phyloP scores from a whole-genome alignment of 768 basidiomycete species.

The Boletus tylopilopsis region DNA sequence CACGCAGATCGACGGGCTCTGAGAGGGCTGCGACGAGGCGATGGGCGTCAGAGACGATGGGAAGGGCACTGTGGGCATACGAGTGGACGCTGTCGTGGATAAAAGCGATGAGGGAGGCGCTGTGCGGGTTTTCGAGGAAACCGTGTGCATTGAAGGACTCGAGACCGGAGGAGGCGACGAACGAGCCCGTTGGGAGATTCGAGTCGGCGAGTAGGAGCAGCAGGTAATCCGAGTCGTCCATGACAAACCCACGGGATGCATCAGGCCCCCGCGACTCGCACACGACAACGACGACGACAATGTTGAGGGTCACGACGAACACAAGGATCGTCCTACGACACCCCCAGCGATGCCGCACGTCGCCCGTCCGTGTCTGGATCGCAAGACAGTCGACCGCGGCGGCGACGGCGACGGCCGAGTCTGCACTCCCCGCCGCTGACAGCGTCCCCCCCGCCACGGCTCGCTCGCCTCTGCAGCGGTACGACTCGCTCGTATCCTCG shows the following conservation, averaged over 20 bases:
- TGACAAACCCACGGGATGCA: neutral
- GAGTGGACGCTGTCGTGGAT: constrained; percentile 68
- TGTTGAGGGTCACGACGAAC: constrained; percentile 3
- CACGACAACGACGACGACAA: constrained; percentile 4
- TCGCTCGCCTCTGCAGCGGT: constrained; percentile 34
- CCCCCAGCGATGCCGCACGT: constrained; percentile 1
- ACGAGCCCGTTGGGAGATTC: constrained; percentile 95
- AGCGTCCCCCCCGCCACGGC: neutral
- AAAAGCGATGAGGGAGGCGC: constrained; percentile 46
- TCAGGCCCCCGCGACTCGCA: too few species aligned
- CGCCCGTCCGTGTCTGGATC: neutral
- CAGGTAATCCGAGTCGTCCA: constrained; percentile 54
- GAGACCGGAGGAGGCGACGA: constrained; percentile 90
- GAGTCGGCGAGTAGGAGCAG: constrained; percentile 83
- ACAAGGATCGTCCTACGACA: neutral
- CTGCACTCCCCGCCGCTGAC: neutral
- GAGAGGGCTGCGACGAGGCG: constrained; percentile 26
- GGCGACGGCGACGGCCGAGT: neutral
- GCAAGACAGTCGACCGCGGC: constrained; percentile 12
- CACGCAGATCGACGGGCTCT: constrained; percentile 12
- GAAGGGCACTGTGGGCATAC: constrained; percentile 72
- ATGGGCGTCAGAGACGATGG: constrained; percentile 78
- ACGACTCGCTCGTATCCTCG: constrained; percentile 45
- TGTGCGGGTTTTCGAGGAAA: constrained; percentile 39
- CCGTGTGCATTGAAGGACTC: constrained; percentile 91